Base-by-base conservation (phyloP, 768 basidiomycete genomes). In the Agaricus subrufescens region DNA sequence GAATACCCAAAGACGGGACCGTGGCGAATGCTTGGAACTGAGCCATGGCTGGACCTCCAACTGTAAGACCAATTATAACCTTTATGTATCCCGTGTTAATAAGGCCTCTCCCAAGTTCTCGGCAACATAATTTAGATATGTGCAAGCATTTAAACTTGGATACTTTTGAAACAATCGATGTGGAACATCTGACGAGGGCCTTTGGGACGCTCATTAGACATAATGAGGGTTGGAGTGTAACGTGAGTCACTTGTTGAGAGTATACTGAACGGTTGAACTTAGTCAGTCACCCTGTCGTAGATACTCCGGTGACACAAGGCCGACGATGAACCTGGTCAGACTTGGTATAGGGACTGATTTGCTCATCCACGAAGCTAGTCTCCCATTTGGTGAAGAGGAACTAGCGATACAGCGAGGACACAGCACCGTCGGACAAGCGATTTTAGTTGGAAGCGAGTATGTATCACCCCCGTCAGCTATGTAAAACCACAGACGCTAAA, bases 311-410 rank as follows among this genome's bases (percentile, higher is more conserved):
- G 95, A 98, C 67, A 98, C 95, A 1, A 76, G 80, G 65, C 94
- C 95, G 0, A 81, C 85, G 9, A 73, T 86, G 7, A 75, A 74
- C 29, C 75, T 98, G 7, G 82, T 87, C 26, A 66, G 75, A 45
- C 84, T 82, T 0, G 95, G 91, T 0, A 63, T 75, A 58, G 65
- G 71, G 39, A 87, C 89, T 0, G 93, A 92, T 0, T 72, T 98
- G 1, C 75, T 98, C 43, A 94, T 98, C 31, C 95, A 98, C 63
- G 95, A 98, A 67, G 91, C 95, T 0, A 94, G 93, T 3, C 86
- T 98, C 80, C 89, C 84, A 1, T 88, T 97, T 63, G 89, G 89
- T 54, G 83, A 94, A 64, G 80, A 73, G 19, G 86, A 85, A 54
- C 3, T 6, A 14, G 40, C 40, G n/a, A 6, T 3, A 2, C 2